Percentiles rank a stretch among this genome's conserved stretches.
phyloP scores from a whole-genome alignment of 202 grass and related monocot genomes.

The Hordeum pubiflorum region DNA sequence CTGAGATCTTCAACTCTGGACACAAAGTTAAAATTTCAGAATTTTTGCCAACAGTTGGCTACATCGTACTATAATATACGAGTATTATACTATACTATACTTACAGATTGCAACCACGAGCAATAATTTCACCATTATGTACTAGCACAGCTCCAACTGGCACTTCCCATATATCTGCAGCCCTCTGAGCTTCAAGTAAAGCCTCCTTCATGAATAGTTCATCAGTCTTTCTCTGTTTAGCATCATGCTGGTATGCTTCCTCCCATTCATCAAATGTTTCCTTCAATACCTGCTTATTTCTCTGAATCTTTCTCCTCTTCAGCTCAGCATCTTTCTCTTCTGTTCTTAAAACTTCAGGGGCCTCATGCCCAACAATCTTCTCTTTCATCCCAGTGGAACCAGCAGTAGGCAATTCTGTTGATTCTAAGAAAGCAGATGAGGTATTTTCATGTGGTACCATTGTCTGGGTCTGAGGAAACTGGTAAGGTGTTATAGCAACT shows the following conservation, averaged over 20 bases:
- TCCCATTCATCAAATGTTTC: slow-evolving; percentile 93
- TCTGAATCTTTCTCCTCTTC: slow-evolving; percentile 61
- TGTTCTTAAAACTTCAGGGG: slow-evolving; percentile 37
- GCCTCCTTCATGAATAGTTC: slow-evolving; percentile 98
- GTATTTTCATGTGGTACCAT: slow-evolving; percentile 23
- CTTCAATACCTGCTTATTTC: slow-evolving; percentile 73
- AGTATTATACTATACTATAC: slow-evolving; percentile 11
- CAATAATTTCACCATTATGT: slow-evolving; percentile 83
- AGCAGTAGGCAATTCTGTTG: slow-evolving; percentile 8
- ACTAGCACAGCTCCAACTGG: slow-evolving; percentile 92
- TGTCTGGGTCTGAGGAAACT: slow-evolving; percentile 14
- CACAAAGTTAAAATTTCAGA: slow-evolving; percentile 12
- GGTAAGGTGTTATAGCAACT: slow-evolving; percentile 20
- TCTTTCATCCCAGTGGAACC: slow-evolving; percentile 41
- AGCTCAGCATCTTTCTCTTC: slow-evolving; percentile 42
- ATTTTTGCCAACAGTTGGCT: neutral
- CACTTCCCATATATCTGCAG: slow-evolving; percentile 95
- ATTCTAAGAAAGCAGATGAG: slow-evolving; percentile 21
- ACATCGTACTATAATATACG: neutral
- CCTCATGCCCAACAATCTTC: slow-evolving; percentile 39
- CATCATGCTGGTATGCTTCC: slow-evolving; percentile 67
- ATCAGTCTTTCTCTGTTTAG: slow-evolving; percentile 62
- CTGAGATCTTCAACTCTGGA: slow-evolving; percentile 91
- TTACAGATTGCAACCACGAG: slow-evolving; percentile 93
- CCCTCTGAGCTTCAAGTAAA: slow-evolving; percentile 81